These are phyloP conservation scores for Sporothrix inflata DNA, from an alignment of 2,329 filamentous ascomycete genomes.

Conservation along the genomic window DNA sequence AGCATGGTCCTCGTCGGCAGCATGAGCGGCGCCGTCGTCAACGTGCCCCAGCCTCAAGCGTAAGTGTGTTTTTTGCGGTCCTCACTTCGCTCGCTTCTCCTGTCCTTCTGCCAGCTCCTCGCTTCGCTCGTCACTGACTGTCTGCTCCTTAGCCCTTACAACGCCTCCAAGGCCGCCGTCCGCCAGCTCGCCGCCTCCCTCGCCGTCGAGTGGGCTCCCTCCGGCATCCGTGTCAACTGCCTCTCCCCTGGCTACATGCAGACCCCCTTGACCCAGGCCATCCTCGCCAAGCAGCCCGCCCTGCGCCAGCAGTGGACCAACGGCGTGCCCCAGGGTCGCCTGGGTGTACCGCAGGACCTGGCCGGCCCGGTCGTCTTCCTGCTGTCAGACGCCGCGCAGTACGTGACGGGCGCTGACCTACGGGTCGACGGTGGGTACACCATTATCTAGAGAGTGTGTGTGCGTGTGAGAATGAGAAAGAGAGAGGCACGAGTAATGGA, in stretches of 20 bases:
- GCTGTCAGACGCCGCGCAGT: constrained; percentile 75
- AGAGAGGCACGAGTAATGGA: background rate
- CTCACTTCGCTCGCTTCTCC: background rate
- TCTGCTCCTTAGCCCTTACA: constrained; percentile 68
- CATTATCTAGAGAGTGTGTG: constrained; percentile 65
- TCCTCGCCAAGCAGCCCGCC: constrained; percentile 89
- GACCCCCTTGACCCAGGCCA: constrained; percentile 91
- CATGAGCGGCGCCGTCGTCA: constrained; percentile 94
- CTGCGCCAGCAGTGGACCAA: constrained; percentile 89
- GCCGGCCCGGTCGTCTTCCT: constrained; percentile 92
- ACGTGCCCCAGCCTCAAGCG: constrained; percentile 91
- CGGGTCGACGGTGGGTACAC: constrained; percentile 89
- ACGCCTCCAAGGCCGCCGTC: constrained; percentile 89
- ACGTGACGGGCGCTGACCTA: constrained; percentile 74
- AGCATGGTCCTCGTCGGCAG: constrained; percentile 94
- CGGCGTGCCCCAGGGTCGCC: constrained; percentile 88
- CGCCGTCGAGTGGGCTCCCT: constrained; percentile 90
- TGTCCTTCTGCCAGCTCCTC: constrained; percentile 24
- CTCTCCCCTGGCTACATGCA: constrained; percentile 97
- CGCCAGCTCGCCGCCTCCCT: constrained; percentile 84
- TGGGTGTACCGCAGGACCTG: constrained; percentile 88
- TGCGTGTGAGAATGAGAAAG: background rate
- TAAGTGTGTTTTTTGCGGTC: constrained; percentile 41
- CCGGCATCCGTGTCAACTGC: constrained; percentile 89
- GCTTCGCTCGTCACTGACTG: constrained; percentile 1